phyloP scores from a whole-genome alignment of 2,329 filamentous ascomycete species.

The Neofusicoccum umdonicola region DNA sequence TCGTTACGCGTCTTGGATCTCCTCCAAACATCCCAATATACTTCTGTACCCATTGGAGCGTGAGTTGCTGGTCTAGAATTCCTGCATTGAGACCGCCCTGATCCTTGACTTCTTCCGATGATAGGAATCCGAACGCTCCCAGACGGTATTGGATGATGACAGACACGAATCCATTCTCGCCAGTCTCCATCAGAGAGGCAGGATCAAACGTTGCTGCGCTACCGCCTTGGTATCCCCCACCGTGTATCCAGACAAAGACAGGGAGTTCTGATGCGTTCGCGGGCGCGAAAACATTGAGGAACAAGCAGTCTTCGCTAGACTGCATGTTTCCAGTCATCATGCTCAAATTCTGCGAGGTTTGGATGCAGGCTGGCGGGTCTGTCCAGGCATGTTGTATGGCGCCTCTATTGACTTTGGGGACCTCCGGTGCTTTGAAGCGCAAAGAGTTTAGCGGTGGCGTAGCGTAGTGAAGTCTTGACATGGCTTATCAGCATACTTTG shows the following conservation, averaged over 20 bases:
- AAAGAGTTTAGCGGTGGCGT: background rate
- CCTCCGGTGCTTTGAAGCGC: background rate
- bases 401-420: background rate
- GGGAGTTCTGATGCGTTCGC: conserved; percentile 45
- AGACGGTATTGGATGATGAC: conserved; percentile 56
- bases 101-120: conserved; percentile 53
- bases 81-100: conserved; percentile 42
- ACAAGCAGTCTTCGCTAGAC: conserved; percentile 56
- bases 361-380: background rate
- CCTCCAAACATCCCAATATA: conserved; percentile 52
- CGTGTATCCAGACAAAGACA: conserved; percentile 60
- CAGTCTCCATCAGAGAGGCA: conserved; percentile 55
- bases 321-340: background rate
- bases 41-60: conserved; percentile 51
- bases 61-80: conserved; percentile 49
- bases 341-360: background rate
- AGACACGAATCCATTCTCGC: conserved; percentile 53
- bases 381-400: background rate
- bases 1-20: conserved; percentile 30
- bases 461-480: background rate
- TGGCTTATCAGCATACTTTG: no score
- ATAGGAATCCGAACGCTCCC: conserved; percentile 63
- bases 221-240: conserved; percentile 61
- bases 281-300: conserved; percentile 54
- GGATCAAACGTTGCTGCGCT: conserved; percentile 56